Conservation (phyloP, 1,139 yeast genomes). For the Scheffersomyces cryptocercus region DNA sequence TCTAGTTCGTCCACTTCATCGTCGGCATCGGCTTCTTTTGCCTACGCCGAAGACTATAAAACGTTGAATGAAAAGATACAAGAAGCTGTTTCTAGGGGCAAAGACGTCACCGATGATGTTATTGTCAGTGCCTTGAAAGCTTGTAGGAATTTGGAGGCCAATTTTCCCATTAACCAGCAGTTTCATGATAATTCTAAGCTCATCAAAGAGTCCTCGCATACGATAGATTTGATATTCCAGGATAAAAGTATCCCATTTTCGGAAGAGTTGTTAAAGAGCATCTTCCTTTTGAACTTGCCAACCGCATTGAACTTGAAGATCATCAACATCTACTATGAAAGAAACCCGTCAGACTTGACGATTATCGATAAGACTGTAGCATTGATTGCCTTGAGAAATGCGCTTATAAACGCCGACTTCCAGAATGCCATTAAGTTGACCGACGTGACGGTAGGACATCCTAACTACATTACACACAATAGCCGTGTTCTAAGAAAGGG, state of each 20-base stretch:
- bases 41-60: slow-evolving; percentile 9
- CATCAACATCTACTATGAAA: slow-evolving; percentile 36
- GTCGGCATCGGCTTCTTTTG: slow-evolving; percentile 2
- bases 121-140: neutral
- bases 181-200: slow-evolving; percentile 8
- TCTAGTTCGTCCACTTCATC: slow-evolving; percentile 1
- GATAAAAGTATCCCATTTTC: slow-evolving; percentile 21
- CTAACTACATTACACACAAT: slow-evolving; percentile 43
- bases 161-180: slow-evolving; percentile 9
- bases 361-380: slow-evolving; percentile 47
- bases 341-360: slow-evolving; percentile 25
- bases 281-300: slow-evolving; percentile 40
- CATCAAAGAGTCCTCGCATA: slow-evolving; percentile 7
- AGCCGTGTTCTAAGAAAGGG: slow-evolving; percentile 31
- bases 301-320: slow-evolving; percentile 26
- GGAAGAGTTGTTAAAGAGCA: slow-evolving; percentile 23
- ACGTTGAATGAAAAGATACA: slow-evolving; percentile 7
- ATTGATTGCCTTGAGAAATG: slow-evolving; percentile 61
- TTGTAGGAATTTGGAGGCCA: slow-evolving; percentile 1
- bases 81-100: neutral
- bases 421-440: slow-evolving; percentile 57
- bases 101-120: slow-evolving; percentile 1
- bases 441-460: slow-evolving; percentile 63
- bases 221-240: slow-evolving; percentile 19
- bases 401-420: slow-evolving; percentile 61